A percentile compares a stretch with the other conserved stretches of the same genome.
Evolutionary conservation across 495 filamentous ascomycete species (phyloP).

Genomic region (Pseudotulostoma volvatum): DNA sequence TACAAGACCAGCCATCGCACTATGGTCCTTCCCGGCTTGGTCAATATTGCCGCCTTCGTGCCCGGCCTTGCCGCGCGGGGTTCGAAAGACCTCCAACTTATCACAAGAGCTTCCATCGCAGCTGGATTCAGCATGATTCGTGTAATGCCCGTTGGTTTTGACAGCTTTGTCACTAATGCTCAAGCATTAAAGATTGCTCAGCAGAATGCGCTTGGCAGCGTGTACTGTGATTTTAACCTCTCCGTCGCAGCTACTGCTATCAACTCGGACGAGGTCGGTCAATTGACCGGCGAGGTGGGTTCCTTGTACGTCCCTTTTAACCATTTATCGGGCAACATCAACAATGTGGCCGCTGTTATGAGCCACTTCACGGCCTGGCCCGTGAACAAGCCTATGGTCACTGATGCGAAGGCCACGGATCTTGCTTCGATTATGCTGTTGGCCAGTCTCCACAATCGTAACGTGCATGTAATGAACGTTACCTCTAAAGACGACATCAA

Average conservation of each 20-base stretch:
- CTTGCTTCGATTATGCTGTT: slow-evolving; percentile 65
- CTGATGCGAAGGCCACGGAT: slow-evolving; percentile 71
- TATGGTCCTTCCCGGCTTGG: slow-evolving; percentile 55
- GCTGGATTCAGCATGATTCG: slow-evolving; percentile 75
- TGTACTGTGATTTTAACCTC: slow-evolving; percentile 73
- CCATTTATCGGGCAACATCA: slow-evolving; percentile 71
- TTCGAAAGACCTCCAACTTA: slow-evolving; percentile 50
- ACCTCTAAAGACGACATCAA: slow-evolving; percentile 70
- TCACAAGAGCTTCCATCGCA: slow-evolving; percentile 59
- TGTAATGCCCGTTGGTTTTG: slow-evolving; percentile 61
- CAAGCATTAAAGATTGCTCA: slow-evolving; percentile 60
- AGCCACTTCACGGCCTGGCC: slow-evolving; percentile 74
- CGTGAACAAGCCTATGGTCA: slow-evolving; percentile 66
- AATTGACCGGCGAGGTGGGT: slow-evolving; percentile 58
- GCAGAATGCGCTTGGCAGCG: slow-evolving; percentile 48
- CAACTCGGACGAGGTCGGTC: slow-evolving; percentile 60
- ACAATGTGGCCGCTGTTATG: slow-evolving; percentile 67
- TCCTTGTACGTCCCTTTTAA: slow-evolving; percentile 83
- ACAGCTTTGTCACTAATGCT: slow-evolving; percentile 57
- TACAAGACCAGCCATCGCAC: slow-evolving; percentile 79
- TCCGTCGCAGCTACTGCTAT: slow-evolving; percentile 64
- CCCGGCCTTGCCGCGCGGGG: slow-evolving; percentile 48
- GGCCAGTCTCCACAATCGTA: slow-evolving; percentile 67
- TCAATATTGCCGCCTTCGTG: slow-evolving; percentile 70
- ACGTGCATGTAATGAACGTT: slow-evolving; percentile 71